phyloP scores from a whole-genome alignment of 1,284 basidiomycete genomes.

The Ustilago lituana region DNA sequence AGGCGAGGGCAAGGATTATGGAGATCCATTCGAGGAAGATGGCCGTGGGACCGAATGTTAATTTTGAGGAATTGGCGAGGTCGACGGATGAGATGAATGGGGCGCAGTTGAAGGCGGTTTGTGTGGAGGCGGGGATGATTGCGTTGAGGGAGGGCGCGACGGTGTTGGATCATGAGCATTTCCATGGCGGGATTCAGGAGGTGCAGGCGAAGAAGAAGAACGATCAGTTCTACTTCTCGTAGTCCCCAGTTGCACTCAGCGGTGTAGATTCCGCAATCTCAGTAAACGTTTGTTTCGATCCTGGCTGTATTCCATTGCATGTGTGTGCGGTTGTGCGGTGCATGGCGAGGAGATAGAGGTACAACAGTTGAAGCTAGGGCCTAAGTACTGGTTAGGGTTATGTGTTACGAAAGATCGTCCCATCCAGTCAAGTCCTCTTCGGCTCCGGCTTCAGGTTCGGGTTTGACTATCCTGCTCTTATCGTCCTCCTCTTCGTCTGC shows the following conservation, averaged over 20 bases:
- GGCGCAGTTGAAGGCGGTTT: slow-evolving; percentile 73
- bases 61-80: slow-evolving; percentile 79
- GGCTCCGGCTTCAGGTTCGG: slow-evolving; percentile 10
- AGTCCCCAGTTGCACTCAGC: not conserved
- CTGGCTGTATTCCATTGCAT: no score
- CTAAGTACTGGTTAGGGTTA: not conserved
- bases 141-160: slow-evolving; percentile 90
- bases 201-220: slow-evolving; percentile 68
- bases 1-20: slow-evolving; percentile 77
- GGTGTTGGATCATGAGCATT: slow-evolving; percentile 66
- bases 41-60: slow-evolving; percentile 79
- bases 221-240: slow-evolving; percentile 63
- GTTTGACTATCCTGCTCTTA: slow-evolving; percentile 14
- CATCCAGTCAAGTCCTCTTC: slow-evolving; percentile 39
- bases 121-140: slow-evolving; percentile 97
- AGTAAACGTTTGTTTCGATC: no score
- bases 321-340: not conserved
- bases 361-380: not conserved
- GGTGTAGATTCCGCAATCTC: not conserved
- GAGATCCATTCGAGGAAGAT: slow-evolving; percentile 92
- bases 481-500: slow-evolving; percentile 1
- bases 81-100: slow-evolving; percentile 83
- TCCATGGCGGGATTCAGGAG: slow-evolving; percentile 66
- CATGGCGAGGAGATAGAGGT: not conserved
- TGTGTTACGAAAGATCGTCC: slow-evolving; percentile 30